Percentiles rank a stretch among this genome's conserved stretches.
Conservation (phyloP, 202 grass and related monocot genomes). For the Elaeis oleifera region DNA sequence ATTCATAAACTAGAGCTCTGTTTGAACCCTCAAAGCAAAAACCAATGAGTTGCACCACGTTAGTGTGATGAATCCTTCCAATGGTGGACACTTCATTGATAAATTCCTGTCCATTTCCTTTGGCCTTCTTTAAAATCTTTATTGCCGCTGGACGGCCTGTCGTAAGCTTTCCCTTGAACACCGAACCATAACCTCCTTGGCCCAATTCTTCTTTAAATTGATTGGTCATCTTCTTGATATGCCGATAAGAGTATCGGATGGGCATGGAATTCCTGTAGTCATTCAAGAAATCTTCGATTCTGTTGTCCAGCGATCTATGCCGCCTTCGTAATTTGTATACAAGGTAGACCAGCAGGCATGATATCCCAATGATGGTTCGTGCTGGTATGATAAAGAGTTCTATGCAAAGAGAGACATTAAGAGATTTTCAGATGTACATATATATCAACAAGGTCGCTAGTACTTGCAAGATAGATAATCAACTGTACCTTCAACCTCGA, state of each 20-base stretch:
- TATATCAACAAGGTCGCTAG: too few species aligned
- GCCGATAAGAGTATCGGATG: background rate
- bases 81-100: slow-evolving; percentile 10
- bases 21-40: slow-evolving; percentile 8
- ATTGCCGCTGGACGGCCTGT: slow-evolving; percentile 3
- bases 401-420: too few species aligned
- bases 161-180: slow-evolving; percentile 10
- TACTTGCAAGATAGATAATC: too few species aligned
- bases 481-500: too few species aligned
- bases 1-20: slow-evolving; percentile 17
- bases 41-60: slow-evolving; percentile 10
- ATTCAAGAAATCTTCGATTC: slow-evolving; percentile 8
- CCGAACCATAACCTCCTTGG: slow-evolving; percentile 10
- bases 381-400: too few species aligned
- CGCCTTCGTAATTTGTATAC: too few species aligned
- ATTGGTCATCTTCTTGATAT: slow-evolving; percentile 16
- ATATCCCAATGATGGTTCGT: too few species aligned
- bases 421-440: too few species aligned
- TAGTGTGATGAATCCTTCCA: slow-evolving; percentile 8
- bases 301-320: too few species aligned
- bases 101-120: slow-evolving; percentile 1
- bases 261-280: slow-evolving; percentile 4
- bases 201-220: slow-evolving; percentile 8
- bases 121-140: slow-evolving; percentile 2
- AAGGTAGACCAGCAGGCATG: too few species aligned